Conservation (phyloP, 2,329 filamentous ascomycete genomes). For the Diaporthe sp. region DNA sequence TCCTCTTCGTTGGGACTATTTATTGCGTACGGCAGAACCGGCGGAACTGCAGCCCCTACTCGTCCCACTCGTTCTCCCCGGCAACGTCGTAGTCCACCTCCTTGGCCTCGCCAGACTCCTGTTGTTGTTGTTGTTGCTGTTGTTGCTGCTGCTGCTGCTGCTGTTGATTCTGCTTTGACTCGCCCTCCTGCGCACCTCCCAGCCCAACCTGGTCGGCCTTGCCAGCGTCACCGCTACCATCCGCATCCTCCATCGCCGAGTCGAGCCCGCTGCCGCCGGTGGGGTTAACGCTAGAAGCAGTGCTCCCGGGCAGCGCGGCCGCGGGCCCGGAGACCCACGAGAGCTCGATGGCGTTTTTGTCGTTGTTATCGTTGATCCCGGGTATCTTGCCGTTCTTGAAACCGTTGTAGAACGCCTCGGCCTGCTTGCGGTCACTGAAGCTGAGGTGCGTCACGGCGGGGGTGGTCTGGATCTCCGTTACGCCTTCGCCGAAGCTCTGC, state of each 20-base stretch:
- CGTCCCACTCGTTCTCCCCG: constrained; percentile 60
- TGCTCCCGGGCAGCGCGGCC: constrained; percentile 37
- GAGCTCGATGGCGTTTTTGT: constrained; percentile 64
- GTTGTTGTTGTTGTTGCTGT: constrained; percentile 32
- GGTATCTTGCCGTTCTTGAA: constrained; percentile 68
- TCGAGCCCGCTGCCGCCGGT: constrained; percentile 17
- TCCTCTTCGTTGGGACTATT: too few relatives aligned
- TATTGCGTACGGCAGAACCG: background rate
- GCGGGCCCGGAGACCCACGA: constrained; percentile 65
- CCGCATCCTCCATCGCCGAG: constrained; percentile 12
- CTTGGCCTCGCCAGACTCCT: background rate
- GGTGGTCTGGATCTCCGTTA: constrained; percentile 61
- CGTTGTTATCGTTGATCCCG: constrained; percentile 68
- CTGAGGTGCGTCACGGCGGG: constrained; percentile 63
- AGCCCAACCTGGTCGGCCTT: constrained; percentile 36
- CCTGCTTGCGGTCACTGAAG: constrained; percentile 76
- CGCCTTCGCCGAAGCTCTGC: constrained; percentile 72
- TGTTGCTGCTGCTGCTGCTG: constrained; percentile 36
- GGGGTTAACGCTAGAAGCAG: constrained; percentile 31
- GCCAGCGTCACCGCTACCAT: constrained; percentile 33
- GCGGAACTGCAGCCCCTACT: background rate
- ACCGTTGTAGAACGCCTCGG: constrained; percentile 74
- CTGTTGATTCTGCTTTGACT: background rate
- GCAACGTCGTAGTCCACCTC: constrained; percentile 64
- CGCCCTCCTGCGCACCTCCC: background rate